These are phyloP conservation scores for Achlya hypogyna DNA, from an alignment of 352 stramenopile species.

Conservation along the genomic window DNA sequence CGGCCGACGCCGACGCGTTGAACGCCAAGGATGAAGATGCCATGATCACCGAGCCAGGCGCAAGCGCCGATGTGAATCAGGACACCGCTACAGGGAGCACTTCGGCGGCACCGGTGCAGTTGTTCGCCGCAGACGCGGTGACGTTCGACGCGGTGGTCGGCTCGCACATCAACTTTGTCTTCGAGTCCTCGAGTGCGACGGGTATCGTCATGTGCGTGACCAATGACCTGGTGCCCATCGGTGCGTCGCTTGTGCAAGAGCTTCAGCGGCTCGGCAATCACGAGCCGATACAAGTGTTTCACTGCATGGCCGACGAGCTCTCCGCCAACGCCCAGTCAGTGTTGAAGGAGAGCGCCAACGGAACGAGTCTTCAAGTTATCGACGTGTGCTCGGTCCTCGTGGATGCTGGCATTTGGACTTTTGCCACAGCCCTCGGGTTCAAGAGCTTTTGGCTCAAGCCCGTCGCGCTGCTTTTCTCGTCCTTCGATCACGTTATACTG, in stretches of 20 bases:
- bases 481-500: conserved; percentile 13
- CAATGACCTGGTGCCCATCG: not conserved
- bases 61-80: no score
- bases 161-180: no score
- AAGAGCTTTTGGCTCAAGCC: conserved; percentile 20
- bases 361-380: not conserved
- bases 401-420: not conserved
- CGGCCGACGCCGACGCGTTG: no score
- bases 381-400: conserved; percentile 13
- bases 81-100: no score
- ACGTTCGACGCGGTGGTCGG: no score
- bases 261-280: conserved; percentile 9
- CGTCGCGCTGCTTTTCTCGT: not conserved
- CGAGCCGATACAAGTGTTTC: conserved; percentile 16
- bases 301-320: conserved; percentile 7
- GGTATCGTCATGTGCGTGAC: conserved; percentile 12
- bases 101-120: no score
- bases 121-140: no score
- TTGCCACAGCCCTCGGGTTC: not conserved
- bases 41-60: no score
- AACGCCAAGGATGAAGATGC: no score
- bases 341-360: not conserved
- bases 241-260: conserved; percentile 7
- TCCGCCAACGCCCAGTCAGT: not conserved
- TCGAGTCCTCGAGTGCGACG: no score